Percentiles rank a stretch among this genome's conserved stretches.
Evolutionary conservation across 1,139 yeast genomes (phyloP).

Genomic region (Blastobotrys niveus): DNA sequence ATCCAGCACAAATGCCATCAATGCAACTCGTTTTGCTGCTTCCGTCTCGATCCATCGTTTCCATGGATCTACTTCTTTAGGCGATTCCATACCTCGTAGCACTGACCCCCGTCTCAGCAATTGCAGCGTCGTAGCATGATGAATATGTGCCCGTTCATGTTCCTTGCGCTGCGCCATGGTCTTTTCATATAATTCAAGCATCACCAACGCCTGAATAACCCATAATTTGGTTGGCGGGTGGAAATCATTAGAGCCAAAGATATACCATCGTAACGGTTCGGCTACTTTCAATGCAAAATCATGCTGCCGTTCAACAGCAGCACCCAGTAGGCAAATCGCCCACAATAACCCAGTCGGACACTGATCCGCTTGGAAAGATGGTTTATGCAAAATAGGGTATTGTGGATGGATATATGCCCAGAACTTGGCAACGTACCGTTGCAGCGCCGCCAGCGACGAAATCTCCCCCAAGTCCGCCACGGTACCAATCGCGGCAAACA

Average conservation of each 20-base stretch:
- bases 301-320: constrained; percentile 36
- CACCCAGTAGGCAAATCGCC: constrained; percentile 53
- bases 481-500: constrained; percentile 36
- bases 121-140: constrained; percentile 73
- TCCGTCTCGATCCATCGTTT: constrained; percentile 72
- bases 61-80: constrained; percentile 35
- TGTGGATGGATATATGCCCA: constrained; percentile 61
- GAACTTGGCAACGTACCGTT: constrained; percentile 33
- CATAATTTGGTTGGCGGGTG: constrained; percentile 53
- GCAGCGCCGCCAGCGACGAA: constrained; percentile 37
- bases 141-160: constrained; percentile 66
- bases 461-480: constrained; percentile 32
- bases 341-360: constrained; percentile 50
- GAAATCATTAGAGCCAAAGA: constrained; percentile 56
- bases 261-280: constrained; percentile 54
- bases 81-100: constrained; percentile 33
- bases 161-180: constrained; percentile 44
- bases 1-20: constrained; percentile 75
- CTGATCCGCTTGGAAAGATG: constrained; percentile 51
- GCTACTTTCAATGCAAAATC: constrained; percentile 47
- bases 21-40: constrained; percentile 68
- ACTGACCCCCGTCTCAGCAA: constrained; percentile 65
- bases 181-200: constrained; percentile 65
- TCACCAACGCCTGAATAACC: constrained; percentile 58
- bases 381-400: constrained; percentile 55